Conservation (phyloP, 2,329 filamentous ascomycete species). For the Byssoonygena ceratinophila region DNA sequence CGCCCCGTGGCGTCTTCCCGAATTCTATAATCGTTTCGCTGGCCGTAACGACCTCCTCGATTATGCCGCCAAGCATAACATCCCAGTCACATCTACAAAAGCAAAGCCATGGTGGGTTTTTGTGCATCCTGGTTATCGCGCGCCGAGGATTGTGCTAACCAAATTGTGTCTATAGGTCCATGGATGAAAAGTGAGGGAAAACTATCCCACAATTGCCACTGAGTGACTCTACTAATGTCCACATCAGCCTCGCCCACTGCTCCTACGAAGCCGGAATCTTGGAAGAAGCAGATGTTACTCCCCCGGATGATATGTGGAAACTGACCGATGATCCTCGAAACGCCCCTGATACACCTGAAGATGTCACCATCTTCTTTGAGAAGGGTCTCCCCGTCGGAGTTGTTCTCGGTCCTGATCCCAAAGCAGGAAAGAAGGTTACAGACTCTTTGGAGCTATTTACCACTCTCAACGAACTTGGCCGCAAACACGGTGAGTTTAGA, state of each 20-base stretch:
- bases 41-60: slow-evolving; percentile 42
- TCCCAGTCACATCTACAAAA: slow-evolving; percentile 41
- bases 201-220: background rate
- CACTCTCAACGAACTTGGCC: slow-evolving; percentile 17
- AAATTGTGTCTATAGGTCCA: slow-evolving; percentile 12
- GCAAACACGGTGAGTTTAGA: slow-evolving; percentile 16
- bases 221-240: background rate
- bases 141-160: slow-evolving; percentile 9
- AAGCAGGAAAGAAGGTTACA: slow-evolving; percentile 13
- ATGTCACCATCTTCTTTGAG: slow-evolving; percentile 20
- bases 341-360: slow-evolving; percentile 20
- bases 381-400: slow-evolving; percentile 21
- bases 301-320: slow-evolving; percentile 73
- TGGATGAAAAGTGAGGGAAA: slow-evolving; percentile 23
- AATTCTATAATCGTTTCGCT: slow-evolving; percentile 41
- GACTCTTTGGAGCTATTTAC: slow-evolving; percentile 17
- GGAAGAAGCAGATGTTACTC: slow-evolving; percentile 47
- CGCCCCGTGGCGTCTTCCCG: slow-evolving; percentile 41
- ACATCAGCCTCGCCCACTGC: slow-evolving; percentile 49
- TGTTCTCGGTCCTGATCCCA: slow-evolving; percentile 10
- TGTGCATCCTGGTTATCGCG: slow-evolving; percentile 28
- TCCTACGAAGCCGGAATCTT: slow-evolving; percentile 62
- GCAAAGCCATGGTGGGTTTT: slow-evolving; percentile 56
- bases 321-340: slow-evolving; percentile 38
- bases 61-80: slow-evolving; percentile 39